These are phyloP conservation scores for Dactylellina sp. DNA, from an alignment of 2,329 filamentous ascomycete species.

Conservation along the genomic window DNA sequence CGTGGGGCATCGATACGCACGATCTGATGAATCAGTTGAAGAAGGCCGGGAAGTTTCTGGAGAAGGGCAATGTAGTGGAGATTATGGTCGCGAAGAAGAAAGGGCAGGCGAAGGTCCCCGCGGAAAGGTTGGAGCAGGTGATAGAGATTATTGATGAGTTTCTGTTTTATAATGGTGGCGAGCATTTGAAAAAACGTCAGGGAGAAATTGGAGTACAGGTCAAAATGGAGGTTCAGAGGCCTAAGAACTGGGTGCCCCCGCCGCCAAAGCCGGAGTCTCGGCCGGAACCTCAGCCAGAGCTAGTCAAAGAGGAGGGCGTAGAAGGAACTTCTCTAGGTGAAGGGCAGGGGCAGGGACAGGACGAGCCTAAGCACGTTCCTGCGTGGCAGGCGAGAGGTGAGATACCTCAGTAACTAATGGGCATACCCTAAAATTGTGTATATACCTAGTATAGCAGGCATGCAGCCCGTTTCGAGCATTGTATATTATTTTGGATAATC, in stretches of 20 bases:
- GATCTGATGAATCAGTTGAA: conserved; percentile 80
- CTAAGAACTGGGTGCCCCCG: conserved; percentile 48
- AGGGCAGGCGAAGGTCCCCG: conserved; percentile 71
- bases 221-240: conserved; percentile 45
- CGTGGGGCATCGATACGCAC: conserved; percentile 83
- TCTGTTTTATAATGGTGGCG: conserved; percentile 54
- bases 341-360: background rate
- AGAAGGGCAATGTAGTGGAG: conserved; percentile 80
- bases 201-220: conserved; percentile 42
- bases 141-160: conserved; percentile 67
- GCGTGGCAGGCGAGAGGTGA: conserved; percentile 44
- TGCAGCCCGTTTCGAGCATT: background rate
- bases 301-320: conserved; percentile 13
- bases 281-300: conserved; percentile 6
- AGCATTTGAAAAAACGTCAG: conserved; percentile 19
- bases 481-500: background rate
- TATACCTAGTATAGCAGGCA: too few species aligned
- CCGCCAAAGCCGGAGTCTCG: conserved; percentile 31
- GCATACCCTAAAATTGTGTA: background rate
- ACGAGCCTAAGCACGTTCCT: conserved; percentile 32
- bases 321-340: background rate
- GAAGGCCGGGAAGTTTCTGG: conserved; percentile 76
- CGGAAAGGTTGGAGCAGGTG: conserved; percentile 72
- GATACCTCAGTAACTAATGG: conserved; percentile 1
- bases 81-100: conserved; percentile 77